Percentiles rank a stretch among this genome's conserved stretches.
phyloP scores from a whole-genome alignment of 148 eudicot genomes.

The Cornus florida region DNA sequence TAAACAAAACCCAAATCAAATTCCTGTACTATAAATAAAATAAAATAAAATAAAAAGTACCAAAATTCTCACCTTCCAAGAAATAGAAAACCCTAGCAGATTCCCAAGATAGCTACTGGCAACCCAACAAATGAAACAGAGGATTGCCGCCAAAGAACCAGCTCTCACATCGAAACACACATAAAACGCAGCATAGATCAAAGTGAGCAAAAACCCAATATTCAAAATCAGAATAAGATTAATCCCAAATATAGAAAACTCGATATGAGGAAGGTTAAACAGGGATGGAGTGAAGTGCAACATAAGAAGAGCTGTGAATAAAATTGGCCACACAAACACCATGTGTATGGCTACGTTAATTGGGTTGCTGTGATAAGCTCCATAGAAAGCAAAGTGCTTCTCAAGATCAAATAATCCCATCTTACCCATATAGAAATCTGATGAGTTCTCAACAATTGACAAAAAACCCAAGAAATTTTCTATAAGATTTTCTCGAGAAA shows the following conservation, averaged over 20 bases:
- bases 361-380: conserved; percentile 64
- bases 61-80: conserved; percentile 53
- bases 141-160: conserved; percentile 53
- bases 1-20: background rate
- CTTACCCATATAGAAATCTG: background rate
- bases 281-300: conserved; percentile 31
- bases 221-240: conserved; percentile 15
- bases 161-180: conserved; percentile 50
- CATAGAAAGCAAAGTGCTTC: background rate
- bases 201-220: conserved; percentile 30
- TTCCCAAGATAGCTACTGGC: conserved; percentile 34
- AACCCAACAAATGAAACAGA: conserved; percentile 52
- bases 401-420: conserved; percentile 5
- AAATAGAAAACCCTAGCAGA: conserved; percentile 39
- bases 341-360: conserved; percentile 51
- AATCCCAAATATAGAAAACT: conserved; percentile 6
- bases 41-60: background rate
- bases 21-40: too few relatives aligned
- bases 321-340: conserved; percentile 62
- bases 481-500: background rate
- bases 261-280: conserved; percentile 19
- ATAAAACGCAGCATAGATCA: conserved; percentile 40
- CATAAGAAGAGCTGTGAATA: conserved; percentile 36
- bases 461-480: background rate
- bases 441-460: background rate